Evolutionary conservation across 2,329 filamentous ascomycete genomes (phyloP), one percentile per base, ranked within the genome.

Genomic region (Neopestalotiopsis sp.): DNA sequence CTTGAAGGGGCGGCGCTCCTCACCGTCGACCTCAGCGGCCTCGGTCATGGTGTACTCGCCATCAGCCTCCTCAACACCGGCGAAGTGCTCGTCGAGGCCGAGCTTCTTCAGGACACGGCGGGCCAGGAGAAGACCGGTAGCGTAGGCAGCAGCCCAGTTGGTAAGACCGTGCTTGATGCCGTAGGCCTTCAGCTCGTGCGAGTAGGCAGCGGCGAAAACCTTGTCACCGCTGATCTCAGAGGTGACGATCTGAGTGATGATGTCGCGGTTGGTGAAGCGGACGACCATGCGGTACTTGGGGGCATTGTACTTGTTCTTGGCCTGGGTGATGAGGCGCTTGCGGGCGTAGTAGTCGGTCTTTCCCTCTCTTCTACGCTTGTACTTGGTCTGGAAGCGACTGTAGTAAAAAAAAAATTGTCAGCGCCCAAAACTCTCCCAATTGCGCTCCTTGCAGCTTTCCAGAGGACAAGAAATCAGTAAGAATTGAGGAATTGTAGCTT

Each of bases 231-330:
- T 91, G 87, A 99, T 93, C 90, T 99, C 96, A 71, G 96, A 97
- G 82, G 90, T 92, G 84, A 99, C 91, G 84, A 99, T 96, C 89
- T 99, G 96, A 87, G 91, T 91, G 88, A 98, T 93, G 89, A 98
- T 97, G 90, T 99, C 95, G 86, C 94, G 94, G 92, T 98, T 97
- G 90, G 94, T 97, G 92, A 97, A 97, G 84, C 96, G 96, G 83
- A 99, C 94, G 77, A 99, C 96, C 82, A 99, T 92, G 82, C 96
- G 94, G 92, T 99, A 98, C 91, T 99, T 99, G 86, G 96, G 96
- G 74, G 96, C 93, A 88, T 97, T 97, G 93, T 98, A 99, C 93
- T 99, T 99, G 94, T 99, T 99, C 94, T 98, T 99, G 88, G 96
- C 96, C 91, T 99, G 96, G 89, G 94, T 95, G 90, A 98, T 96